A percentile compares a stretch with the other conserved stretches of the same genome.
These are phyloP conservation scores for Dendryphion nanum DNA, from an alignment of 2,329 filamentous ascomycete genomes.

Conservation along the genomic window DNA sequence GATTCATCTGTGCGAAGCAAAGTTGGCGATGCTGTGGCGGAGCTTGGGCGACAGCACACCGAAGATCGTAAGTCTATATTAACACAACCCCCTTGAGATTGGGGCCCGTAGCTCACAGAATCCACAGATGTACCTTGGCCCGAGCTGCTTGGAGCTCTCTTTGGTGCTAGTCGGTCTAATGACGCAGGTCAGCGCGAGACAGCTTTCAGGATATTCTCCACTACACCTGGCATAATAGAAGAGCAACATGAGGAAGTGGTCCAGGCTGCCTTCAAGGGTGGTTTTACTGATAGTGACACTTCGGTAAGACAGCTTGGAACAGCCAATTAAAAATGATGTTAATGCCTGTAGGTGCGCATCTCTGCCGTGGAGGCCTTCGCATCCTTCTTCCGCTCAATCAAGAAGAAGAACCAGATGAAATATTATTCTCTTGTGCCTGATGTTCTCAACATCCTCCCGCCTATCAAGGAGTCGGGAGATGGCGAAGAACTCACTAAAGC, in stretches of 20 bases:
- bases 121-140: constrained; percentile 77
- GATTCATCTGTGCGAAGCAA: constrained; percentile 82
- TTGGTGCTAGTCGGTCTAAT: constrained; percentile 83
- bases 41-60: constrained; percentile 90
- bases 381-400: constrained; percentile 88
- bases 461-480: constrained; percentile 87
- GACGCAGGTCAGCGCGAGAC: constrained; percentile 85
- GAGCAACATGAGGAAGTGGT: constrained; percentile 94
- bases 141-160: constrained; percentile 81
- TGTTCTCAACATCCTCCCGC: constrained; percentile 89
- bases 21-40: constrained; percentile 94
- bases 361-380: constrained; percentile 96
- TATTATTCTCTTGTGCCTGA: constrained; percentile 86
- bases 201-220: constrained; percentile 92
- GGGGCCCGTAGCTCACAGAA: constrained; percentile 1
- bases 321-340: background rate
- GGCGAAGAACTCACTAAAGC: constrained; percentile 90
- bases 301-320: constrained; percentile 54
- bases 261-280: constrained; percentile 80
- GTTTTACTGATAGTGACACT: constrained; percentile 86
- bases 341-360: constrained; percentile 67
- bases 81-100: background rate
- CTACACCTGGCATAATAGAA: constrained; percentile 93
- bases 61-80: constrained; percentile 79
- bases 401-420: constrained; percentile 83